Percentiles rank a stretch among this genome's conserved stretches.
phyloP scores from a whole-genome alignment of 2,329 filamentous ascomycete species.

The Clonostachys rhizophaga region DNA sequence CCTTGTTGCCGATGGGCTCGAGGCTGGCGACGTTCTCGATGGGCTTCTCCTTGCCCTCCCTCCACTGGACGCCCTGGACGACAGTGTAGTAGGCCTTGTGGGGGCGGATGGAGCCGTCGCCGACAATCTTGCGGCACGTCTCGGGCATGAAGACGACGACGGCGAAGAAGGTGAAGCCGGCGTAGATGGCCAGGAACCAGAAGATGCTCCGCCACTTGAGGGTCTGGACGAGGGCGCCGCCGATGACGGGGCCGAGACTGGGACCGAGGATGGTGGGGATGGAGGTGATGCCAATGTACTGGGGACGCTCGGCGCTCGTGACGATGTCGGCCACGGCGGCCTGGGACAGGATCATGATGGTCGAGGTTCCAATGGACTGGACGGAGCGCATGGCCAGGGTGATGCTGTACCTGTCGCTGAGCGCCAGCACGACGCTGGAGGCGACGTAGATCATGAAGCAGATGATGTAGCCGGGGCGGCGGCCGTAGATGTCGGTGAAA shows the following conservation, averaged over 20 bases:
- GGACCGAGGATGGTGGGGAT: slow-evolving; percentile 27
- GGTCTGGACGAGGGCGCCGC: slow-evolving; percentile 44
- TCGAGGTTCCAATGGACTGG: slow-evolving; percentile 46
- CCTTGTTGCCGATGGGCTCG: neutral
- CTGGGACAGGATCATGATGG: slow-evolving; percentile 44
- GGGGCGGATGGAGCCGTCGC: slow-evolving; percentile 34
- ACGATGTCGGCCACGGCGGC: slow-evolving; percentile 54
- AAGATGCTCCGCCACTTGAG: slow-evolving; percentile 50
- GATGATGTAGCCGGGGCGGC: slow-evolving; percentile 40
- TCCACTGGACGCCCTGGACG: slow-evolving; percentile 1
- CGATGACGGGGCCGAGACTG: slow-evolving; percentile 41
- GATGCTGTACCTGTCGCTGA: slow-evolving; percentile 34
- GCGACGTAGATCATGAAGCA: slow-evolving; percentile 38
- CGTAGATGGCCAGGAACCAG: slow-evolving; percentile 47
- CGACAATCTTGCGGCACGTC: slow-evolving; percentile 31
- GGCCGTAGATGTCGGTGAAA: slow-evolving; percentile 40
- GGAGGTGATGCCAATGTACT: slow-evolving; percentile 43
- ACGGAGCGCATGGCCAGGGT: slow-evolving; percentile 42
- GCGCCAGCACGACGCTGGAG: slow-evolving; percentile 38
- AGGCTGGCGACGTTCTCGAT: neutral
- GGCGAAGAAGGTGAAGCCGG: slow-evolving; percentile 27
- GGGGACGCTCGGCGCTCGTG: slow-evolving; percentile 50
- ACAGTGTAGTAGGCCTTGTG: slow-evolving; percentile 15
- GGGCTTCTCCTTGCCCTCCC: neutral
- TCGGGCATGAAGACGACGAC: slow-evolving; percentile 31